Base-by-base conservation (phyloP, 2,329 filamentous ascomycete genomes). In the Pyricularia pennisetigena region DNA sequence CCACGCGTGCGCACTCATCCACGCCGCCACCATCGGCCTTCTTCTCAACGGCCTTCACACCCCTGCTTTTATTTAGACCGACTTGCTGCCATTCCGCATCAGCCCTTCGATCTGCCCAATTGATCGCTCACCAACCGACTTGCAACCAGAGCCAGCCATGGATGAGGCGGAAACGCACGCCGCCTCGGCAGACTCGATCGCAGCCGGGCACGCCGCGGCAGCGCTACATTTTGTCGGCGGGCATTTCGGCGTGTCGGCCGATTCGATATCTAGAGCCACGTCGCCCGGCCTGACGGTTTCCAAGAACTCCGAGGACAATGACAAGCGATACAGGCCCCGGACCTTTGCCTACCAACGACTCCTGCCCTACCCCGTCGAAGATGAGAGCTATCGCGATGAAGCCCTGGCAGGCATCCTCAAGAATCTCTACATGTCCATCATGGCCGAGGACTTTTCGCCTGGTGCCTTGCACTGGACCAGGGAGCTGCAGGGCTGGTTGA, bases 391-490 rank as follows among this genome's bases (percentile, higher is more conserved):
- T 79, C 87, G 94, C 71, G 89, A 96, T 76, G 85, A 84, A 66
- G 93, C 94, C 70, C 82, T 99, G 64, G 85, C 90, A 64, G 92
- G 93, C 76, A 98, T 97, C 73, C 84, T 98, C 73, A 95, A 94
- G 77, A 92, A 97, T 75, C 89, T 99, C 32, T 98, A 97, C 78
- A 92, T 97, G 73, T 88, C 94, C 69, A 85, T 99, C 71, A 90
- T 93, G 76, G 90, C 95, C 3, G 93, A 97, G 72, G 95, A 99
- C 79, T 98, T 98, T 79, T 90, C 91, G 28, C 92, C 94, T 0
- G 95, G 95, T 41, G 95, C 94, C 30, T 84, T 97, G 70, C 94
- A 99, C 79, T 99, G 95, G 95, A 97, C 95, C 20, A 89, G 94
- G 72, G 95, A 99, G 85, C 89, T 99, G 65, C 88, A 94, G 76